Percentiles rank a stretch among this genome's conserved stretches.
Evolutionary conservation across 768 basidiomycete species (phyloP).

Genomic region (Trametes cingulata): DNA sequence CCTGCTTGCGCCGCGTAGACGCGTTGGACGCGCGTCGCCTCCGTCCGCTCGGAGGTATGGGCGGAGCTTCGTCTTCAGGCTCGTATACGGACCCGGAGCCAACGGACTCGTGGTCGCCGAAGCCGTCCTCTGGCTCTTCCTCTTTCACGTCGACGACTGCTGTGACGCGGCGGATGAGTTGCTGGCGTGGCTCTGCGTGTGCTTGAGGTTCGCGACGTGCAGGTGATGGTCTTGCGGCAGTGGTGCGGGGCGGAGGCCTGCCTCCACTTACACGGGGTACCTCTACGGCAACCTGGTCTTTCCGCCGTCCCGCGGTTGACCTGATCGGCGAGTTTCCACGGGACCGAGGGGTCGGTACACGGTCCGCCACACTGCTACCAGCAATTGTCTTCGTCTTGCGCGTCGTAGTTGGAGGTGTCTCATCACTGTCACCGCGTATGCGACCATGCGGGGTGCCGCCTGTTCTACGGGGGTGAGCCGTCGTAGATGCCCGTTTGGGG

Average conservation of each 20-base stretch:
- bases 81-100: slow-evolving; percentile 17
- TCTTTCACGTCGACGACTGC: slow-evolving; percentile 67
- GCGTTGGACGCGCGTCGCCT: slow-evolving; percentile 27
- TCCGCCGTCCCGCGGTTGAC: slow-evolving; percentile 1
- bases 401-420: not conserved
- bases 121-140: slow-evolving; percentile 44
- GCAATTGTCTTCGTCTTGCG: slow-evolving; percentile 5
- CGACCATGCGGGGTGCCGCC: slow-evolving; percentile 3
- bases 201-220: slow-evolving; percentile 7
- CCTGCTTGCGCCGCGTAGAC: slow-evolving; percentile 8
- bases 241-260: slow-evolving; percentile 5
- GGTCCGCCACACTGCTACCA: not conserved
- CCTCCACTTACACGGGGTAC: not conserved
- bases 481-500: slow-evolving; percentile 26
- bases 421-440: not conserved
- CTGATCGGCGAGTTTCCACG: slow-evolving; percentile 7
- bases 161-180: slow-evolving; percentile 63
- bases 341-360: not conserved
- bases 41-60: slow-evolving; percentile 30
- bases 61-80: slow-evolving; percentile 19
- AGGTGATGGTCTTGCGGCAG: slow-evolving; percentile 2
- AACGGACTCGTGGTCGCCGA: slow-evolving; percentile 13
- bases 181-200: slow-evolving; percentile 27
- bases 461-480: slow-evolving; percentile 1
- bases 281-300: not conserved